Base-by-base conservation (phyloP, 2,329 filamentous ascomycete genomes). In the Cordyceps pruinosa region DNA sequence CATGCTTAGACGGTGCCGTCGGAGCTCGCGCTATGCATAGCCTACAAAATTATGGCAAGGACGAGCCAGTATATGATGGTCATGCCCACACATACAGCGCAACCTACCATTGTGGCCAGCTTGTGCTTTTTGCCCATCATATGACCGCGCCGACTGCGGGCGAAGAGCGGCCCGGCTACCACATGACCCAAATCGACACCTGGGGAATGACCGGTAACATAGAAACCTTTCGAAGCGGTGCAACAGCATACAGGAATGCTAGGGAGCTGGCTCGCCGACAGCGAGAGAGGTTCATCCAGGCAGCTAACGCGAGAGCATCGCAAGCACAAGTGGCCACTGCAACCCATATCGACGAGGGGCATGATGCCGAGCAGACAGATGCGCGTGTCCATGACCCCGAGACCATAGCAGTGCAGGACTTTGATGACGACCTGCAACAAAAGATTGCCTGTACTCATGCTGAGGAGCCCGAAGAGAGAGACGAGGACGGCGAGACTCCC, bases 81-180 rank as follows among this genome's bases (percentile, higher is more conserved):
- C 69, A 72, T 25, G 67, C 73, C 15, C 70, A 73, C 61, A 69
- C 71, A 1, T 69, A 73, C 39, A 70, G 68, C 44, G 68, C 69
- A 5, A 74, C 59, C 1, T 77, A 77, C 58, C 63, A 72, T 8
- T 35, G 25, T 23, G 49, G 42, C 25, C 23, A 6, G 17, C 72
- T 77, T 28, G 59, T 67, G 61, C 60, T 75, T 56, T 75, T 71
- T 21, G 39, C 71, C 50, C 68, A 68, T 61, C 66, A 75, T 60
- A 30, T 63, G 55, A 69, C 66, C 12, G 63, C 64, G 56, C 68
- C 70, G 47, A 60, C 54, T 8, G 61, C 13, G 19, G 62, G 66
- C 52, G 66, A 60, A 60, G 66, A 58, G 63, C 69, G 55, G 44
- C 68, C 67, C 6, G 67, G 68, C 61, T 76, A 75, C 62, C 64